Percentiles rank a stretch among this genome's conserved stretches.
phyloP scores from a whole-genome alignment of 176 grass and related monocot genomes.

The Leersia perrieri region DNA sequence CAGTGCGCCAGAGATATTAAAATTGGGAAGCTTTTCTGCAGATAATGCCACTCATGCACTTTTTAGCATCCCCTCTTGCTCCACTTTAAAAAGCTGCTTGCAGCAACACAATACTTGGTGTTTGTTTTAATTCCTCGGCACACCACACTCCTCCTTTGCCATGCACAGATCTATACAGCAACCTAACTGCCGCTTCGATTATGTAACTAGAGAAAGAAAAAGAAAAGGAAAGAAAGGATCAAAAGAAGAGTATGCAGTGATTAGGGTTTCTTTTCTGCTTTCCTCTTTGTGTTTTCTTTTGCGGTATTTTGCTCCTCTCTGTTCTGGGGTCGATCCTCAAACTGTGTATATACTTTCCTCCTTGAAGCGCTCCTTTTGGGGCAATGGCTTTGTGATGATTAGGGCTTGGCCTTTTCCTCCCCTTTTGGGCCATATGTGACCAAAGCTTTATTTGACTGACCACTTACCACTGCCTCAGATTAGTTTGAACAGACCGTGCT shows the following conservation, averaged over 20 bases:
- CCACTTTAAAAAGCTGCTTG: conserved; percentile 58
- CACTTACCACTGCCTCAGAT: conserved; percentile 41
- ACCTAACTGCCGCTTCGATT: conserved; percentile 38
- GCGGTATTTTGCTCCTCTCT: conserved; percentile 40
- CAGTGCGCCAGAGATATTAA: conserved; percentile 50
- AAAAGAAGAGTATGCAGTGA: conserved; percentile 53
- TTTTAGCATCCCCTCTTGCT: conserved; percentile 62
- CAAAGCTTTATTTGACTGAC: conserved; percentile 81
- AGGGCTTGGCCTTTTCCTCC: conserved; percentile 62
- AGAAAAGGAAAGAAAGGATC: conserved; percentile 38
- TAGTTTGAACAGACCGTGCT: conserved; percentile 50
- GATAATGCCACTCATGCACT: conserved; percentile 90
- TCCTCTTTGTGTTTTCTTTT: conserved; percentile 67
- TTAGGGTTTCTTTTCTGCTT: conserved; percentile 66
- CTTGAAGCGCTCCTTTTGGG: conserved; percentile 89
- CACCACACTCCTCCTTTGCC: conserved; percentile 33
- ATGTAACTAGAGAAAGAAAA: conserved; percentile 48
- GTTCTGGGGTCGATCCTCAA: conserved; percentile 45
- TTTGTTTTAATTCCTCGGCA: conserved; percentile 34
- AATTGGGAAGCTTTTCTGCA: conserved; percentile 73
- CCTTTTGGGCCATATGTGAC: conserved; percentile 91
- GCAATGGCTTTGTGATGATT: conserved; percentile 95
- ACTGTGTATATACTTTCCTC: conserved; percentile 64
- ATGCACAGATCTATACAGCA: conserved; percentile 46
- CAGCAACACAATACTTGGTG: conserved; percentile 18